Evolutionary conservation across 2,329 filamentous ascomycete genomes (phyloP).

Genomic region (Claviceps purpurea): DNA sequence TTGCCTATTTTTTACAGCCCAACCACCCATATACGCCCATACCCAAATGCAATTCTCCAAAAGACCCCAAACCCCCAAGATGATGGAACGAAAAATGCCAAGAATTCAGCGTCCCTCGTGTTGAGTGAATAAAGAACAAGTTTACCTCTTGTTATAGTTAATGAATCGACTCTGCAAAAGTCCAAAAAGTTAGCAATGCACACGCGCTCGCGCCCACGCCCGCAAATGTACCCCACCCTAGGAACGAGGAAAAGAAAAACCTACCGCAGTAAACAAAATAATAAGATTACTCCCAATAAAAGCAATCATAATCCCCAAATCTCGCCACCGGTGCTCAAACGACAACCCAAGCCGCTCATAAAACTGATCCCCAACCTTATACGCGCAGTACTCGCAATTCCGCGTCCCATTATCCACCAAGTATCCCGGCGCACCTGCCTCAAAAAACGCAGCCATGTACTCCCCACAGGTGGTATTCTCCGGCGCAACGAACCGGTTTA

Average conservation of each 20-base stretch:
- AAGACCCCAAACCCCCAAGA: too few species aligned
- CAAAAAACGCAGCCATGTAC: slow-evolving; percentile 64
- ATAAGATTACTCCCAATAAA: slow-evolving; percentile 70
- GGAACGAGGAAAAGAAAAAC: slow-evolving; percentile 13
- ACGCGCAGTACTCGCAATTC: slow-evolving; percentile 71
- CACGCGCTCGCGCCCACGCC: not conserved
- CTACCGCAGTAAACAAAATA: slow-evolving; percentile 39
- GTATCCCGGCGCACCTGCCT: slow-evolving; percentile 56
- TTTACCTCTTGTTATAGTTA: slow-evolving; percentile 38
- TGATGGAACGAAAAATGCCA: too few species aligned
- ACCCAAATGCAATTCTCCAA: too few species aligned
- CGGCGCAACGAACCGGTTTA: slow-evolving; percentile 57
- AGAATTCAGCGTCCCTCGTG: too few species aligned
- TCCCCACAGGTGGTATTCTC: slow-evolving; percentile 53
- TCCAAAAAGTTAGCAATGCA: not conserved
- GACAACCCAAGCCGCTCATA: slow-evolving; percentile 53
- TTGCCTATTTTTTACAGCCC: too few species aligned
- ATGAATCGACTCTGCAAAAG: slow-evolving; percentile 32
- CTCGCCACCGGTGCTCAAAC: slow-evolving; percentile 63
- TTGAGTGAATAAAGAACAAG: too few species aligned
- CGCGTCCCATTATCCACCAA: slow-evolving; percentile 51
- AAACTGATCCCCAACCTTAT: slow-evolving; percentile 67
- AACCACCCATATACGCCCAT: too few species aligned
- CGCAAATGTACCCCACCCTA: not conserved
- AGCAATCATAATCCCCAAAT: slow-evolving; percentile 63